Evolutionary conservation across 108 stramenopile genomes (phyloP), one percentile per base, ranked within the genome.

Genomic region (Nannochloropsis oceanica): DNA sequence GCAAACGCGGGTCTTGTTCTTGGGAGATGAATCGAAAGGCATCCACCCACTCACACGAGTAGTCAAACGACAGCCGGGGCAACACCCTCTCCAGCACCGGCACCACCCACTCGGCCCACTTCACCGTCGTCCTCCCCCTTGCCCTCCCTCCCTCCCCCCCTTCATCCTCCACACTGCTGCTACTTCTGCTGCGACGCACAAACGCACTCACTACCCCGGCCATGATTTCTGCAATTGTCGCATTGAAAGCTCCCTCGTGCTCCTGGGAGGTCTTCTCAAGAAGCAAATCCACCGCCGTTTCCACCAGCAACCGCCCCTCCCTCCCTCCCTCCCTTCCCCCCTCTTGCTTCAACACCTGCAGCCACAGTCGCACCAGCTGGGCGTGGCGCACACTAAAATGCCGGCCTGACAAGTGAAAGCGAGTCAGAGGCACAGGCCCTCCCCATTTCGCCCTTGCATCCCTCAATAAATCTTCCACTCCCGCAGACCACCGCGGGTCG

Each of bases 171-270:
- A n/a, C n/a, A n/a, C 83, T 22, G 12, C 80, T 80, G 79, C 44
- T 42, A 83, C 80, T 46, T 22, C 42, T 12, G 5, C 79, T 26
- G n/a, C n/a, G n/a, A 24, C 59, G 46, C 13, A 82, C 81, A 8
- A 85, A 18, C 13, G 43, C 85, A n/a, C 82, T 59, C 26, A 82
- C 34, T 12, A 85, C 26, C 13, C 88, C 88, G 27, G 88, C 88
- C 44, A 26, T 81, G 25, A 88, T 81, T 80, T 88, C 88, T 22
- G 88, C 88, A n/a, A 84, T 81, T 25, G 88, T 84, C 46, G 84
- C 84, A n/a, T 88, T 79, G 27, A 73, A 85, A 20, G 85, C 82
- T 2, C 88, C 81, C 81, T 88, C 82, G 46, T 88, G 84, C 80
- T 88, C 88, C 43, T 85, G 81, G 79, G 85, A 81, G 42, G 27